A percentile compares a stretch with the other conserved stretches of the same genome.
phyloP scores from a whole-genome alignment of 1,284 basidiomycete genomes.

The Rhodotorula sp. region DNA sequence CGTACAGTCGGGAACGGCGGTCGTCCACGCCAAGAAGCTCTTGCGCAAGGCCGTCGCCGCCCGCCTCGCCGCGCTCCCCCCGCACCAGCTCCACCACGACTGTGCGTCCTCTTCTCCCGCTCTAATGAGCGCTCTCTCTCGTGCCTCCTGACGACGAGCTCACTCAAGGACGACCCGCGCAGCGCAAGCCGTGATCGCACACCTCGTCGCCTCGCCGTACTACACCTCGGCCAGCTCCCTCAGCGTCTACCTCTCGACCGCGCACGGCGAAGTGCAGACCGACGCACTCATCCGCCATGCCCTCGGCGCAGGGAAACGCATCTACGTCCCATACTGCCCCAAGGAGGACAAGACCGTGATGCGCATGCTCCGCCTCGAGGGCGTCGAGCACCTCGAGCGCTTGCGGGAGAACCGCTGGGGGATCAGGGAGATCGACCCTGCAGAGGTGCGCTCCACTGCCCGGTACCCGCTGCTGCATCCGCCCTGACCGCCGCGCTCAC shows the following conservation, averaged over 20 bases:
- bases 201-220: conserved; percentile 47
- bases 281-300: conserved; percentile 50
- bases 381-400: conserved; percentile 46
- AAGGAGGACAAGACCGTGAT: conserved; percentile 47
- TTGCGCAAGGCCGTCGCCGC: conserved; percentile 46
- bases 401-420: conserved; percentile 52
- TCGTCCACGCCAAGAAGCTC: conserved; percentile 46
- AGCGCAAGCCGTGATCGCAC: conserved; percentile 45
- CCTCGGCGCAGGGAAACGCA: conserved; percentile 47
- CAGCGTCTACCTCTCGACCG: conserved; percentile 52
- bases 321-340: conserved; percentile 53
- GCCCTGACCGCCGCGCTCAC: too few species aligned
- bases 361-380: conserved; percentile 51
- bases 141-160: not conserved
- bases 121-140: too few species aligned
- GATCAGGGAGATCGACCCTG: conserved; percentile 50
- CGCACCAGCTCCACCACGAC: conserved; percentile 30
- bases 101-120: conserved; percentile 30
- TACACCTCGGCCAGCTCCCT: conserved; percentile 47
- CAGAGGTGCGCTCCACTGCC: conserved; percentile 24
- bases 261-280: conserved; percentile 50
- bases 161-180: not conserved
- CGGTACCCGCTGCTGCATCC: accelerated
- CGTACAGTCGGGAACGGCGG: conserved; percentile 6
- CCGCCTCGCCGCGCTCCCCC: conserved; percentile 36